Evolutionary conservation across 139 green algal genomes (phyloP), one percentile per base, ranked within the genome.

Genomic region (Eudorina sp.): DNA sequence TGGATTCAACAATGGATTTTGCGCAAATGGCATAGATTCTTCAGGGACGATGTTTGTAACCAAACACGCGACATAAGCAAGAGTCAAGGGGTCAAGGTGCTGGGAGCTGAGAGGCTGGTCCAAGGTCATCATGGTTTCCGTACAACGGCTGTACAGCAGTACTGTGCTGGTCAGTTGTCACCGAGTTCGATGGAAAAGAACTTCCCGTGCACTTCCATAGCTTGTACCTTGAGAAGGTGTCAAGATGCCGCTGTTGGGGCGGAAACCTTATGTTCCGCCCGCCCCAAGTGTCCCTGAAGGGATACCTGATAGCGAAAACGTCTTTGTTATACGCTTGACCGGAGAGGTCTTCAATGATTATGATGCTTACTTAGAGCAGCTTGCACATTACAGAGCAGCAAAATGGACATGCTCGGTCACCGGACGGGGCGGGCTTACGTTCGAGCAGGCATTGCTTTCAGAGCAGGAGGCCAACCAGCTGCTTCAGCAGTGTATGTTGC

Each of bases 271-370:
- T 27, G 66, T 66, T 48, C 84, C 80, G 19, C 46, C 45, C 6
- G 81, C 64, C 21, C 64, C 81, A 2, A 51, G n/a, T 5, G 79
- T 70, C 2, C 64, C 81, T 13, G 72, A 68, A 2, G 80, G 55
- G 45, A 53, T 88, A 31, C 23, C 48, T 0, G 51, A 82, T 23
- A 72, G 72, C 29, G 87, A 92, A 34, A 86, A 93, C 27, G 86
- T 96, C 2, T 94, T 94, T 23, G 74, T 94, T 0, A 60, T 96
- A 7, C 92, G 93, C 23, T 92, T 89, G 64, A 97, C 93, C 11
- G 93, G 94, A 2, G 95, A 97, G 83, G 38, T 94, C 1, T 95
- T 97, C 27, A 83, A 40, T 0, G 77, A 90, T 43, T 97, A 96
- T 34, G 94, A 95, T 77, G 89, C 91, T 0, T 97, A 94, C 40